Evolutionary conservation across 345 rosid species (phyloP), one percentile per base, ranked within the genome.

Genomic region (Ailanthus altissimus): DNA sequence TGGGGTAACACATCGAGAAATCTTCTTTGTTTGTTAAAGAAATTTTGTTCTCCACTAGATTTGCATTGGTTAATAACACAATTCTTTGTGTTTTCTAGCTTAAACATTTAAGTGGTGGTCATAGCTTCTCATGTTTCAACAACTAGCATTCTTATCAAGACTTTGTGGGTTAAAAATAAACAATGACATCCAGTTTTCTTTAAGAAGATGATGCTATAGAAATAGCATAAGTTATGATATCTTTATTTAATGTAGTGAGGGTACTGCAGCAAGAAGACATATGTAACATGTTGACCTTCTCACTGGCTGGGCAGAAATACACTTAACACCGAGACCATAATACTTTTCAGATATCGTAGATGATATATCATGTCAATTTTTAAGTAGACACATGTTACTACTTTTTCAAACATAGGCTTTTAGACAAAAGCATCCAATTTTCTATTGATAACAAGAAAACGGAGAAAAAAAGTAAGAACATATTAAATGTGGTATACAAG

Each of bases 1-100:
- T 36, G 81, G 70, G 92, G 99, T 92, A 89, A 86, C 38, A 23
- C 57, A 57, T 11, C 43, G 40, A 38, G 16, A 60, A 67, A 51
- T 26, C 69, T 45, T 59, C 15, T 66, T 36, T 20, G 62, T 28
- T 53, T 26, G 40, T 26, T 9, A 25, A 51, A 70, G 45, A 26
- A 53, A 38, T 51, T 12, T 56, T 70, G 60, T n/a, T 23, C 60
- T 64, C 11, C 56, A n/a, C 42, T 58, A 49, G 43, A 21, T 66
- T 57, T 57, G 11, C 10, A 5, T 51, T 11, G 45, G 43, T n/a
- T 73, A 28, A 75, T 60, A 66, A n/a, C 15, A 50, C 47, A 43
- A 16, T 40, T 59, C 23, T 46, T 40, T 46, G 50, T 51, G 61
- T 49, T 32, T 74, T 42, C 57, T 78, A 43, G 76, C 46, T n/a